These are phyloP conservation scores for Didymella arachidicola DNA, from an alignment of 2,329 filamentous ascomycete species.

Conservation along the genomic window DNA sequence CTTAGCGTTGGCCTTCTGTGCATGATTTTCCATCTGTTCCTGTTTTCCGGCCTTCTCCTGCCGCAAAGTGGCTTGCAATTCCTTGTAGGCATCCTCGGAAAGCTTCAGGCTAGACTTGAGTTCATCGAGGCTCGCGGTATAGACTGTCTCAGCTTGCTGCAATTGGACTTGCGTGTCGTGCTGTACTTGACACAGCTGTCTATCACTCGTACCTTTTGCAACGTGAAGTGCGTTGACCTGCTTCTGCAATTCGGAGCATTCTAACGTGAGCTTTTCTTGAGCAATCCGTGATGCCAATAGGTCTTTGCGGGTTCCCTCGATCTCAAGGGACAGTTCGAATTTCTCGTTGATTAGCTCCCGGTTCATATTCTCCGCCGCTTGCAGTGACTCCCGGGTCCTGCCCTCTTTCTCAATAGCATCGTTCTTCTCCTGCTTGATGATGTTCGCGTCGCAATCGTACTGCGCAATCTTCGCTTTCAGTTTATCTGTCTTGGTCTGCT, in stretches of 20 bases:
- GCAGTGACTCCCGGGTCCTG: neutral
- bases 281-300: slow-evolving; percentile 20
- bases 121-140: slow-evolving; percentile 19
- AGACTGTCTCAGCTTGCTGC: neutral
- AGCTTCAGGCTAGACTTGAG: slow-evolving; percentile 19
- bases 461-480: slow-evolving; percentile 13
- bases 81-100: slow-evolving; percentile 23
- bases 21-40: slow-evolving; percentile 26
- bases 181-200: slow-evolving; percentile 15
- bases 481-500: slow-evolving; percentile 20
- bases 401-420: slow-evolving; percentile 6
- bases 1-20: slow-evolving; percentile 20
- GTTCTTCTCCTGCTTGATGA: slow-evolving; percentile 24
- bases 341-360: slow-evolving; percentile 24
- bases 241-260: slow-evolving; percentile 24
- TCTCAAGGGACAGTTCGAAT: slow-evolving; percentile 9
- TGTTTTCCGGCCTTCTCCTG: slow-evolving; percentile 23
- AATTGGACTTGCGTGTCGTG: neutral
- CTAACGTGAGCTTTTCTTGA: slow-evolving; percentile 10
- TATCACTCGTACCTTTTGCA: slow-evolving; percentile 11
- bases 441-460: slow-evolving; percentile 19
- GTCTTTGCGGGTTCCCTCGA: slow-evolving; percentile 22
- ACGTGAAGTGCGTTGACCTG: slow-evolving; percentile 21
- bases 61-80: slow-evolving; percentile 24
- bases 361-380: neutral